Percentiles rank a stretch among this genome's conserved stretches.
Conservation (phyloP, 2,329 filamentous ascomycete genomes). For the Amylocarpus encephaloides region DNA sequence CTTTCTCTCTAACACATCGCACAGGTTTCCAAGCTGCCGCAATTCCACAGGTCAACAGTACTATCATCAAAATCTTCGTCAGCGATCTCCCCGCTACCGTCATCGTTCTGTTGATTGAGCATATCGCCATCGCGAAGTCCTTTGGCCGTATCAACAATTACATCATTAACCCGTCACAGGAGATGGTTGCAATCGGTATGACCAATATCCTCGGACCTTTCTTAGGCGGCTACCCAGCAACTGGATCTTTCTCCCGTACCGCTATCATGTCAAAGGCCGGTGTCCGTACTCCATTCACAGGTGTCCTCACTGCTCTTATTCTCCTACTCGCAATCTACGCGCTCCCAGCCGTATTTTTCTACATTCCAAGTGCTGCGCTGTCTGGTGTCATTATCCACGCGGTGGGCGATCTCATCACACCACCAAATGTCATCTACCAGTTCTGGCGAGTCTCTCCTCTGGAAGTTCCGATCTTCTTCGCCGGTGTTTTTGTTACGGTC, state of each 20-base stretch:
- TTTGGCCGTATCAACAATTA: constrained; percentile 97
- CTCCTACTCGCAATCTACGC: constrained; percentile 89
- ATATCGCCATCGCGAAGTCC: constrained; percentile 95
- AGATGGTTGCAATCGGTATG: constrained; percentile 89
- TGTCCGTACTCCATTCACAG: constrained; percentile 83
- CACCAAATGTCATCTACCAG: constrained; percentile 84
- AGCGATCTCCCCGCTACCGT: constrained; percentile 75
- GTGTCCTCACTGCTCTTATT: constrained; percentile 78
- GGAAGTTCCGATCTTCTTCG: constrained; percentile 88
- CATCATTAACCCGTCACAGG: constrained; percentile 88
- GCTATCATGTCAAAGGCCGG: constrained; percentile 97
- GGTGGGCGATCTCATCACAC: constrained; percentile 85
- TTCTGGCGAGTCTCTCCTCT: constrained; percentile 92
- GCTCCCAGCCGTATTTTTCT: constrained; percentile 83
- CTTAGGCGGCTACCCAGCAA: constrained; percentile 84
- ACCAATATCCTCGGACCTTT: constrained; percentile 88
- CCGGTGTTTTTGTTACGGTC: constrained; percentile 83
- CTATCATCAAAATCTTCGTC: constrained; percentile 62
- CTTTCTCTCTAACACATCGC: neutral
- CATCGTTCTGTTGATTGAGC: constrained; percentile 93
- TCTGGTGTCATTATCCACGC: constrained; percentile 93
- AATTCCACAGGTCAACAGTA: constrained; percentile 60
- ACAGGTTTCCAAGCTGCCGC: constrained; percentile 74
- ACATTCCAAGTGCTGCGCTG: constrained; percentile 76
- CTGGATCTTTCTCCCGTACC: constrained; percentile 91